Evolutionary conservation across 2,329 filamentous ascomycete genomes (phyloP), one percentile per base, ranked within the genome.

Genomic region (Cryphonectria radicalis): DNA sequence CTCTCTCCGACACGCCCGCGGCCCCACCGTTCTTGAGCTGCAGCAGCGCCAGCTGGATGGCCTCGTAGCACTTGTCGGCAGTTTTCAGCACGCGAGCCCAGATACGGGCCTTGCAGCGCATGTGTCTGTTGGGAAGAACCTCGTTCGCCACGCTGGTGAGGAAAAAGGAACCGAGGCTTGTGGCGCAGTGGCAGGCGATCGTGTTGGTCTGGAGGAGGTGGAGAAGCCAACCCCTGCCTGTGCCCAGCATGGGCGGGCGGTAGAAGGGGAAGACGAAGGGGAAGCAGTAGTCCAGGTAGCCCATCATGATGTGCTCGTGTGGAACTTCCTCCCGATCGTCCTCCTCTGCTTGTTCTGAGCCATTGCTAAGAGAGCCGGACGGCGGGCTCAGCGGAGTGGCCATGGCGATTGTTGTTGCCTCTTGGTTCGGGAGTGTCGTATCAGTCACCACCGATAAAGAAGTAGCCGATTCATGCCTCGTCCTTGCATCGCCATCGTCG

Each of bases 391-490:
- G 14, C 17, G 14, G 6, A 1, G 25, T 5, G 13, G 55, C 55
- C 25, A 32, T 3, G 25, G 55, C 19, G 14, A 2, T 32, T 17
- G 55, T 17, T 17, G 28, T 81, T 40, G 87, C 85, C 73, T 84
- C 85, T 67, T 83, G 81, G 79, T 89, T 90, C 73, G 55, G 35
- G 5, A 28, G 6, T 59, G 55, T 32, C 28, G 55, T 32, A 32
- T 32, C 32, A 6, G 28, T 13, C 55, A 35, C 55, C 17, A 32
- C 7, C 3, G 55, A 59, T 32, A 28, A 59, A 35, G 55, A 59
- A 6, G 32, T 11, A 35, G 55, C 28, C 13, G 14, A 35, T 7
- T 35, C 25, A 17, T 19, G 14, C 25, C 25, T 17, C 14, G 17
- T 10, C 4, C 35, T 28, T 28, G 28, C 25, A 10, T 8, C 55